These are phyloP conservation scores for Kodamaea restingae DNA, from an alignment of 805 yeast species.

Conservation along the genomic window DNA sequence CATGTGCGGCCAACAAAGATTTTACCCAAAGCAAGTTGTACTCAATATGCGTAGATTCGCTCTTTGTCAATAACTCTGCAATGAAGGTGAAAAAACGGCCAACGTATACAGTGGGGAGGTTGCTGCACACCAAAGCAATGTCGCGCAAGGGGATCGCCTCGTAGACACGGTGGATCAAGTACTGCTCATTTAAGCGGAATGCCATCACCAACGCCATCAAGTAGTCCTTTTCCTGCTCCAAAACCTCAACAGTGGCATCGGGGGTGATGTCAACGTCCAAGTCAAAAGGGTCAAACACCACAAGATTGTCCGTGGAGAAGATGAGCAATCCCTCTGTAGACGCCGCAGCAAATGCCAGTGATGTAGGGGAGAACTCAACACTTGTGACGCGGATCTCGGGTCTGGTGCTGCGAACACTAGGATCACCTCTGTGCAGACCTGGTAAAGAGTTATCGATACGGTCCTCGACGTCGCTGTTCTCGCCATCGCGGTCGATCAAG, in stretches of 20 bases:
- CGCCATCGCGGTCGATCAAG: conserved; percentile 80
- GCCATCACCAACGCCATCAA: conserved; percentile 86
- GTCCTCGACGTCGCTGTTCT: conserved; percentile 79
- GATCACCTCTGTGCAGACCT: conserved; percentile 77
- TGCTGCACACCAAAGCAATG: conserved; percentile 60
- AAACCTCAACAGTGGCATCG: conserved; percentile 57
- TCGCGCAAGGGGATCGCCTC: conserved; percentile 72
- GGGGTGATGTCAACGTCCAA: conserved; percentile 91
- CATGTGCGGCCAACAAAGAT: conserved; percentile 65
- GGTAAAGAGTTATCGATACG: conserved; percentile 74
- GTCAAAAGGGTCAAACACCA: conserved; percentile 90
- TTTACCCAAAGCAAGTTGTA: conserved; percentile 81
- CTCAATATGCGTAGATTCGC: conserved; percentile 77
- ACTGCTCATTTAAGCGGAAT: conserved; percentile 81
- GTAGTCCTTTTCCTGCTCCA: conserved; percentile 54
- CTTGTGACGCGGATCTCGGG: conserved; percentile 82
- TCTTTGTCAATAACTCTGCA: conserved; percentile 52
- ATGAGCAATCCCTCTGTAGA: conserved; percentile 90
- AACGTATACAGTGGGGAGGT: conserved; percentile 74
- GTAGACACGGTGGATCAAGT: conserved; percentile 67
- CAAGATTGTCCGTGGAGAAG: conserved; percentile 70
- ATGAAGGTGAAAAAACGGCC: conserved; percentile 64
- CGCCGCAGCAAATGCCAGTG: conserved; percentile 87
- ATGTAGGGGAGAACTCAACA: conserved; percentile 83
- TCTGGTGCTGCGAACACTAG: conserved; percentile 66